Conservation (phyloP, 352 stramenopile species). For the Globisporangium cederbergense region DNA sequence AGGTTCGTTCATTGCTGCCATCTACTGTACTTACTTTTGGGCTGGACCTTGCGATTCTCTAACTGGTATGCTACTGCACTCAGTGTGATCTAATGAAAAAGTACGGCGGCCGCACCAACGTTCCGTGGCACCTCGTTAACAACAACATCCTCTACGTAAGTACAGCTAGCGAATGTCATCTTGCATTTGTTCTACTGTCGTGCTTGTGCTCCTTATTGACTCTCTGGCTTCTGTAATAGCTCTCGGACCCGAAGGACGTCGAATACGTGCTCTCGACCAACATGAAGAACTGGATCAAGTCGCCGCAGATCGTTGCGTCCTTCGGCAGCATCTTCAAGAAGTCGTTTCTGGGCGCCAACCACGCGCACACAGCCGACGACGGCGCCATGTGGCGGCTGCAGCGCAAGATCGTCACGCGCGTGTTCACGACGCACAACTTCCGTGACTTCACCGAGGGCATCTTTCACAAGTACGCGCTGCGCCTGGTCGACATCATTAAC, state of each 20-base stretch:
- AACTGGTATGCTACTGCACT: slow-evolving; percentile 27
- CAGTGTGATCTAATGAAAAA: slow-evolving; percentile 5
- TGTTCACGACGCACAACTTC: slow-evolving; percentile 77
- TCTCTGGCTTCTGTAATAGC: background rate
- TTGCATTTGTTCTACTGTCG: background rate
- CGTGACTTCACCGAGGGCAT: slow-evolving; percentile 39
- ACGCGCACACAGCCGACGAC: slow-evolving; percentile 40
- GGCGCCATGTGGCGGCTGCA: slow-evolving; percentile 61
- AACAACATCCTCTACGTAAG: slow-evolving; percentile 1
- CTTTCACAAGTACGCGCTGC: slow-evolving; percentile 40
- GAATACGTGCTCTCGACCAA: slow-evolving; percentile 2
- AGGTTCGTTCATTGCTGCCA: slow-evolving; percentile 8
- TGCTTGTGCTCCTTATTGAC: too few species aligned
- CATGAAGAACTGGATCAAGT: slow-evolving; percentile 2
- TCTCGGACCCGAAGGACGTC: background rate
- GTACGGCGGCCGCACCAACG: background rate
- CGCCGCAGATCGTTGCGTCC: slow-evolving; percentile 4
- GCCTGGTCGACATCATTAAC: background rate
- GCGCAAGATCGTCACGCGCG: slow-evolving; percentile 79
- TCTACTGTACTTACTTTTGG: too few species aligned
- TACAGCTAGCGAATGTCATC: background rate
- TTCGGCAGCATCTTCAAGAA: slow-evolving; percentile 60
- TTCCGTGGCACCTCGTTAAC: background rate
- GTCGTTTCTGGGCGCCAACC: slow-evolving; percentile 69
- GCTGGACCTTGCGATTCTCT: too few species aligned